phyloP scores from a whole-genome alignment of 208 protist species.

The Acanthamoeba castellanii region DNA sequence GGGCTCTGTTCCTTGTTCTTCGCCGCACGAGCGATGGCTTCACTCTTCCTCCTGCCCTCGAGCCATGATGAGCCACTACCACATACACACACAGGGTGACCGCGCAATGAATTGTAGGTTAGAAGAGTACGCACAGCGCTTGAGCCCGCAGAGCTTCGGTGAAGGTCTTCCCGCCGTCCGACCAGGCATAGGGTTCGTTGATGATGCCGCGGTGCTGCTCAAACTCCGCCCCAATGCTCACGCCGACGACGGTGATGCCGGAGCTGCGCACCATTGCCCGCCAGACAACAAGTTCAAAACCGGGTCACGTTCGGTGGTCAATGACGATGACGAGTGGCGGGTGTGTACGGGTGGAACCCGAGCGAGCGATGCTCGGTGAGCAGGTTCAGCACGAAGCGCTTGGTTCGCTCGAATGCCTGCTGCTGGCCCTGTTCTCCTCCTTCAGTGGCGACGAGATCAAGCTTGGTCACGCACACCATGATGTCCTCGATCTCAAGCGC shows the following conservation, averaged over 20 bases:
- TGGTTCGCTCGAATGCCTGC: not conserved
- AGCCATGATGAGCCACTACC: too few species aligned
- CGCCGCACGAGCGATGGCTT: not conserved
- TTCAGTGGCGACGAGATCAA: not conserved
- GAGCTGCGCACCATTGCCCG: not conserved
- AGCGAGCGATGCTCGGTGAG: not conserved
- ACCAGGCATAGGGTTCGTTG: not conserved
- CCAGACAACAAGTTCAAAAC: not conserved
- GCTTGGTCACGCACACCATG: not conserved
- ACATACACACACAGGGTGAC: too few species aligned
- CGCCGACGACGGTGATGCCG: not conserved
- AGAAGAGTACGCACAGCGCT: not conserved
- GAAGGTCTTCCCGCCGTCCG: not conserved
- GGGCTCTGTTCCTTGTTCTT: not conserved
- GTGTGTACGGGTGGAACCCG: not conserved
- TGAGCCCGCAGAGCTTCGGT: not conserved
- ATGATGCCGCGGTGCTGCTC: not conserved
- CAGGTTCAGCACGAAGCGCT: not conserved
- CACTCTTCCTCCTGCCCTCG: not conserved
- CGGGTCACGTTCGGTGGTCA: not conserved
- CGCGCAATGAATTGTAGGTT: too few species aligned
- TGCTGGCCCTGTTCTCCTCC: not conserved
- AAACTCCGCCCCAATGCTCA: too few species aligned
- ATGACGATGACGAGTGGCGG: not conserved
- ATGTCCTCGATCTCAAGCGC: not conserved